Percentiles rank a stretch among this genome's conserved stretches.
Conservation (phyloP, 805 yeast species). For the Yamadazyma olivae region DNA sequence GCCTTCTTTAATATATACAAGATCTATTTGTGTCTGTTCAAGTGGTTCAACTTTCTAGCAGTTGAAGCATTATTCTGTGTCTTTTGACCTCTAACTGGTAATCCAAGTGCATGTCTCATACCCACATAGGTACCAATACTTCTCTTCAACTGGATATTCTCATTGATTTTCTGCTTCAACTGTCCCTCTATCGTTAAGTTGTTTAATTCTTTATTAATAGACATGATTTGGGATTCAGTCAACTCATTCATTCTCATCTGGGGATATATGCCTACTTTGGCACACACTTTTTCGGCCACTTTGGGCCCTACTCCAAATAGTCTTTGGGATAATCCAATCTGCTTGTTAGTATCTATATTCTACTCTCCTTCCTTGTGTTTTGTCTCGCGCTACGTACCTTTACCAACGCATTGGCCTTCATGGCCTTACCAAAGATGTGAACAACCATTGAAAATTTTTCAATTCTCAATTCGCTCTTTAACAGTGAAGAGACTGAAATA, state of each 20-base stretch:
- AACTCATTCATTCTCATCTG: constrained; percentile 92
- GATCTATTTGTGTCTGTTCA: constrained; percentile 48
- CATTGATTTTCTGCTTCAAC: constrained; percentile 67
- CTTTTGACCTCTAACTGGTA: constrained; percentile 72
- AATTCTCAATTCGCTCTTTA: constrained; percentile 69
- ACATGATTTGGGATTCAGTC: constrained; percentile 80
- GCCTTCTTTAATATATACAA: constrained; percentile 11
- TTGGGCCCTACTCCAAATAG: constrained; percentile 84
- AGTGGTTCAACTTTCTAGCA: constrained; percentile 79
- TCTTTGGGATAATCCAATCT: constrained; percentile 68
- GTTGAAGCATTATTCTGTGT: constrained; percentile 90
- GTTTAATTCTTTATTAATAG: constrained; percentile 82
- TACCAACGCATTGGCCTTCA: constrained; percentile 41
- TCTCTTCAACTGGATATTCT: constrained; percentile 76
- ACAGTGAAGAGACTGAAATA: constrained; percentile 38
- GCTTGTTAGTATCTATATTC: constrained; percentile 16
- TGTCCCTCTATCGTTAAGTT: constrained; percentile 80
- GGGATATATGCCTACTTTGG: constrained; percentile 89
- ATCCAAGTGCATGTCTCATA: constrained; percentile 80
- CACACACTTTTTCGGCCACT: constrained; percentile 73
- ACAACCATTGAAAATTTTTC: constrained; percentile 37
- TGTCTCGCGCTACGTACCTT: constrained; percentile 18
- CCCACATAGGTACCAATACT: constrained; percentile 85
- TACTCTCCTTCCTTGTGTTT: not conserved
- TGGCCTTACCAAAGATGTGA: constrained; percentile 43